Evolutionary conservation across 805 yeast species (phyloP).

Genomic region (Wickerhamiella azymoides): DNA sequence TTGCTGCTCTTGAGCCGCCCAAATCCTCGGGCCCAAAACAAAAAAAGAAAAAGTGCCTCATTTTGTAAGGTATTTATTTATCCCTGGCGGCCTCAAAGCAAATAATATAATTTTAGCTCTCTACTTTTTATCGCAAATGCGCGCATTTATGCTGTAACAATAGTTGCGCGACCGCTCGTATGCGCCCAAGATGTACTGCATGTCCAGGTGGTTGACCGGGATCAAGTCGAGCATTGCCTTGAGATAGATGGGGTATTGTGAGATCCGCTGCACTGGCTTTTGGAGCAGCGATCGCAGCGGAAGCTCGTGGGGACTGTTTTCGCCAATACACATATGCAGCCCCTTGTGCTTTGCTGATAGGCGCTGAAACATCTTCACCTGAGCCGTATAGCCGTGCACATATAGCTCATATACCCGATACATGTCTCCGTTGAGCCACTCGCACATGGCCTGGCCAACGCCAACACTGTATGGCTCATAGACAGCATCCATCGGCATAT

Average conservation of each 20-base stretch:
- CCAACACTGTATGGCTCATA: not conserved
- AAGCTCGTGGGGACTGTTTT: not conserved
- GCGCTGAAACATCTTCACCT: slow-evolving; percentile 16
- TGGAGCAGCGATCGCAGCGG: slow-evolving; percentile 3
- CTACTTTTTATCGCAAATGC: not conserved
- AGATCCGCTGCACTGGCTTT: slow-evolving; percentile 6
- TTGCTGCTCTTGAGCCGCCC: slow-evolving; percentile 96
- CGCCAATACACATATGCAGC: slow-evolving; percentile 2
- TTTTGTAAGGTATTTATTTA: slow-evolving; percentile 36
- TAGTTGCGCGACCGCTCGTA: slow-evolving; percentile 3
- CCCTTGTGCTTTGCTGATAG: not conserved
- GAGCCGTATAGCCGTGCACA: slow-evolving; percentile 21
- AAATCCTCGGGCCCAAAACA: slow-evolving; percentile 54
- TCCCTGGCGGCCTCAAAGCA: not conserved
- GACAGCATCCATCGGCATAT: too few relatives aligned
- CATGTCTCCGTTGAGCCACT: slow-evolving; percentile 19
- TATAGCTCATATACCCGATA: slow-evolving; percentile 25
- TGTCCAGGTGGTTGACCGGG: slow-evolving; percentile 2
- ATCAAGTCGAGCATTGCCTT: slow-evolving; percentile 1
- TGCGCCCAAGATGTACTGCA: not conserved
- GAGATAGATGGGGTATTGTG: slow-evolving; percentile 5
- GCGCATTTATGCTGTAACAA: slow-evolving; percentile 6
- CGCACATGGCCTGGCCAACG: slow-evolving; percentile 24
- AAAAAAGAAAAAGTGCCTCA: slow-evolving; percentile 56
- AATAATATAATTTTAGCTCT: not conserved